Evolutionary conservation across 1,284 basidiomycete species (phyloP), one percentile per base, ranked within the genome.

Genomic region (Pterulicium gracile): DNA sequence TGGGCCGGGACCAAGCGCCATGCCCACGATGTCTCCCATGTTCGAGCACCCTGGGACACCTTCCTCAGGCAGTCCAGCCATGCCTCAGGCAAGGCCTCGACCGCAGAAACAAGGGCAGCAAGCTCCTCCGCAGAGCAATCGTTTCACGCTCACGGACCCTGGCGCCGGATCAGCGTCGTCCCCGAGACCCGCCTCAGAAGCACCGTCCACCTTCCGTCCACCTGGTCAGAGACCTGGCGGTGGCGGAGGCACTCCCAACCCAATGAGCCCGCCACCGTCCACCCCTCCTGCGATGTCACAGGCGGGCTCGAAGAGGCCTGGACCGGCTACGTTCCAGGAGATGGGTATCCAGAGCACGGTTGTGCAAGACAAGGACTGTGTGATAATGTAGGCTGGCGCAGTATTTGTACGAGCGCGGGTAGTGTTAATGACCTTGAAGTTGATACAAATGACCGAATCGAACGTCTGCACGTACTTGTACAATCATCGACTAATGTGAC

Each of bases 271-370:
- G 49, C 4, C 51, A 46, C 7, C 13, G 24, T n/a, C 41, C 39
- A 23, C 43, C 48, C 3, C 49, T 34, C 20, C 45, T n/a, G 7
- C 46, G 39, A 43, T 39, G 24, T 21, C 47, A 36, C 24, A 48
- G 24, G 43, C 44, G 23, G n/a, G n/a, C n/a, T 45, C 47, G n/a
- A 21, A 45, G 39, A 44, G 14, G 44, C 63, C 58, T 52, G 73
- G 77, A 4, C 80, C 88, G 1, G 71, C 82, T 56, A 94, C 89
- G 40, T 96, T 95, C 63, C 86, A 83, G 24, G 92, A 95, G 69
- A 94, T 95, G 91, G 91, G 91, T 0, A 82, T 91, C 56, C 71
- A 77, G 43, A 78, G 81, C 14, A 76, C 72, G 36, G 86, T 82
- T 55, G 73, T 77, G 43, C 78, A 89, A 56, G 77, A 87, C 20